Evolutionary conservation across 208 protist genomes (phyloP).

Genomic region (Wallacemonas collosoma): DNA sequence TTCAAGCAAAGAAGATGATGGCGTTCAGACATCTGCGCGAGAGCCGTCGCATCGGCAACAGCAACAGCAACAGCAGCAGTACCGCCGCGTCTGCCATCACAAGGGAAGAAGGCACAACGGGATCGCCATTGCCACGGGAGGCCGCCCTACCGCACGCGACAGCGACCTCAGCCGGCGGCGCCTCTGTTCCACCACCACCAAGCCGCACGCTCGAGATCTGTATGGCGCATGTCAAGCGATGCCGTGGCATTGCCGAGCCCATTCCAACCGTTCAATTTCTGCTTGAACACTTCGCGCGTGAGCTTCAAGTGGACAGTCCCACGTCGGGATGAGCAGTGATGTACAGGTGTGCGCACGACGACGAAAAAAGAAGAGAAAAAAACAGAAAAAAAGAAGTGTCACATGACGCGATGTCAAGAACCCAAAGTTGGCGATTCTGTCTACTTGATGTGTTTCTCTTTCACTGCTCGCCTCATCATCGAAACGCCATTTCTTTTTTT

Average conservation of each 20-base stretch:
- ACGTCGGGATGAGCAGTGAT: constrained; percentile 4
- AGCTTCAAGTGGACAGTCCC: constrained; percentile 31
- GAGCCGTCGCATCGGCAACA: background rate
- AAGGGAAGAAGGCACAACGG: background rate
- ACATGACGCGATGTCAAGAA: too few species aligned
- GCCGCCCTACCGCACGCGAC: background rate
- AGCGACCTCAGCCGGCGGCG: too few species aligned
- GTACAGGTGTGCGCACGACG: background rate
- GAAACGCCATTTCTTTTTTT: too few species aligned
- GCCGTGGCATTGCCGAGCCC: constrained; percentile 55
- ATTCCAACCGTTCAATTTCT: constrained; percentile 54
- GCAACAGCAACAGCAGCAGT: background rate
- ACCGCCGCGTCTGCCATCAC: too few species aligned
- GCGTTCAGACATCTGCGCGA: constrained; percentile 1
- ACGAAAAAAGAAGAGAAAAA: background rate
- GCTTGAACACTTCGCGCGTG: constrained; percentile 48
- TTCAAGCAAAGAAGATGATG: constrained; percentile 29
- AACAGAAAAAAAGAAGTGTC: background rate
- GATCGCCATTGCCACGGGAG: background rate
- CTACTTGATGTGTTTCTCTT: too few species aligned
- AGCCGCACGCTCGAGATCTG: constrained; percentile 30
- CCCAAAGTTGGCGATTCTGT: too few species aligned
- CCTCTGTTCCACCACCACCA: background rate
- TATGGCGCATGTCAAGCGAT: constrained; percentile 49
- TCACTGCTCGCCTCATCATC: too few species aligned